Evolutionary conservation across 257 asterid species (phyloP), one percentile per base, ranked within the genome.

Genomic region (Marsdenia floribunda): DNA sequence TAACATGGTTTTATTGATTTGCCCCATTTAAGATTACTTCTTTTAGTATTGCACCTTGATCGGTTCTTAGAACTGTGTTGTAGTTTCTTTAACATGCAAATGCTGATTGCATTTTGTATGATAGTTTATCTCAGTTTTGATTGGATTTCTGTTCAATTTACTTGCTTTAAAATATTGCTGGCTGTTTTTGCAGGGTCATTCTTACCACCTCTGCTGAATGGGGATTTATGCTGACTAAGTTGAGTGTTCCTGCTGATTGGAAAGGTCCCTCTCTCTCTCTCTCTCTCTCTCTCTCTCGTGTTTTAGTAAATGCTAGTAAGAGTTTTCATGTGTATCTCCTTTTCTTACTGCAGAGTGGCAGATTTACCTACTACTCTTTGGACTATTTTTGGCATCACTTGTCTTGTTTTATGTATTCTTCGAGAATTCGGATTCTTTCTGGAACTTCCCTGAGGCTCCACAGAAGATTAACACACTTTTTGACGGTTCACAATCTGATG

Each of bases 211-310:
- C 99, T 64, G 75, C 79, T 14, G 90, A 89, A 81, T 95, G 98
- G 99, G 99, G 98, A 80, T 85, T 76, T 68, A 81, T 88, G 92
- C 90, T 82, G 76, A 88, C 97, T 21, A 92, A 92, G 80, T 88
- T 92, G 35, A 82, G 82, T 15, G 99, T 95, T 76, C 94, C 99
- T 24, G 93, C 83, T 18, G 99, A 95, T 77, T 95, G 99, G 99
- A 95, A 95, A 92, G 99, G 99, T 95, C 73, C 38, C 19, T 80
- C 71, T 70, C 54, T 26, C 76, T 26, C 42, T 65, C 73, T 59
- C 33, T 3, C 61, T 1, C 10, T 33, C 18, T 2, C 72, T 63
- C 35, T 12, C 42, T 1, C 10, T 33, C 10, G 1, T 2, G 16
- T 38, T 13, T 58, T 6, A 11, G 10, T 6, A 50, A 8, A 11